Evolutionary conservation across 192 early-diverging fungal genomes (phyloP), one percentile per base, ranked within the genome.

Genomic region (Coemansia sp.): DNA sequence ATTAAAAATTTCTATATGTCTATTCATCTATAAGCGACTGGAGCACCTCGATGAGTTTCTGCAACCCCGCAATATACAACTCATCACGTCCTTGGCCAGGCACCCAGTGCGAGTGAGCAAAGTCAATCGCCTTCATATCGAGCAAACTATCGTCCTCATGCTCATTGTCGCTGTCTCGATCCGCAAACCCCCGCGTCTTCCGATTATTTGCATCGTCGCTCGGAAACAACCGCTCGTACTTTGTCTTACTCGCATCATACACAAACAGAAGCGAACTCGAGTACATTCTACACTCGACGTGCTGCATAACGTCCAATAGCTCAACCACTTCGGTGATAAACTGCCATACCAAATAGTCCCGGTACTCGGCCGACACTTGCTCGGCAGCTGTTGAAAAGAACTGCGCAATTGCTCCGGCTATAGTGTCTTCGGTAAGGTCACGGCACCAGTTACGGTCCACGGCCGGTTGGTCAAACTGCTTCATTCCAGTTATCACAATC

Each of bases 121-220:
- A 96, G 71, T 98, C 95, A 64, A 98, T 95, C 10, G 92, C 50
- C 24, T 85, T 85, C 57, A 92, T 67, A 60, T 91, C 87, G 1
- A 86, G 78, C 52, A 90, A 60, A 25, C 54, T 59, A 4, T 45
- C 60, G n/a, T 59, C 59, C 6, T 69, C 83, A 27, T 75, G 79
- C n/a, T 76, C 72, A 14, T 62, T 59, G 11, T 76, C 71, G 14
- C 69, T 57, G 23, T 50, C 39, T 14, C 64, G 49, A 32, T 53
- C 41, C 8, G 17, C 61, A 38, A 56, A 53, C 57, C 2, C 64
- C 23, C 7, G 72, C 62, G 3, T 47, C 57, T 32, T 29, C 11
- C 43, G 21, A 3, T 35, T 52, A 0, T 48, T 52, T 17, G 55
- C 66, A 0, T 15, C 71, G 9, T 70, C 35, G 43, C 47, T 37